Conservation (phyloP, 495 filamentous ascomycete species). For the Xylaria intraflava region DNA sequence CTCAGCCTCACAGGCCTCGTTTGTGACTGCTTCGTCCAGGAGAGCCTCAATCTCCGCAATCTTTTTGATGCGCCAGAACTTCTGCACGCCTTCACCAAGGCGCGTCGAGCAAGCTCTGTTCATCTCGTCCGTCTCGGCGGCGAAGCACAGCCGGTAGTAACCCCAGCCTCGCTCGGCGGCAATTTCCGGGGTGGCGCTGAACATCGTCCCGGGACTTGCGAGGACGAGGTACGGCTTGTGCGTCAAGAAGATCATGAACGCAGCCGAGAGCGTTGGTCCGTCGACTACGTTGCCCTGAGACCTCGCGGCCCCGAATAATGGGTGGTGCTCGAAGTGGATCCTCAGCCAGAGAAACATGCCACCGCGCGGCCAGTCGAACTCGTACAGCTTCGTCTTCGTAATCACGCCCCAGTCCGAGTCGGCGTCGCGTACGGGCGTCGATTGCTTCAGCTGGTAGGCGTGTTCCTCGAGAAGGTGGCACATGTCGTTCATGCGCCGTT, state of each 20-base stretch:
- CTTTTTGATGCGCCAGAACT: slow-evolving; percentile 69
- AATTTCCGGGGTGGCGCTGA: slow-evolving; percentile 56
- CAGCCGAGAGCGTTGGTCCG: slow-evolving; percentile 43
- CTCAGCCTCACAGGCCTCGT: slow-evolving; percentile 7
- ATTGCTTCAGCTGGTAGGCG: slow-evolving; percentile 50
- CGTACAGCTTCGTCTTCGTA: slow-evolving; percentile 60
- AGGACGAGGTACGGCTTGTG: slow-evolving; percentile 60
- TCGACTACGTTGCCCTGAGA: slow-evolving; percentile 23
- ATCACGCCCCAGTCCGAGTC: slow-evolving; percentile 61
- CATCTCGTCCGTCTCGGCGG: slow-evolving; percentile 66
- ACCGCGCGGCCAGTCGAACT: slow-evolving; percentile 72
- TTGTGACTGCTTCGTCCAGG: slow-evolving; percentile 18
- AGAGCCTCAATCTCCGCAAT: slow-evolving; percentile 55
- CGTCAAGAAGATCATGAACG: slow-evolving; percentile 69
- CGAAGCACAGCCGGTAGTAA: slow-evolving; percentile 78
- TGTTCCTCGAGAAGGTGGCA: slow-evolving; percentile 60
- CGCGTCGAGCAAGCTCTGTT: slow-evolving; percentile 51
- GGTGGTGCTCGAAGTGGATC: slow-evolving; percentile 62
- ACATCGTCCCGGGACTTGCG: slow-evolving; percentile 61
- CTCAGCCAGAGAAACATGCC: slow-evolving; percentile 92
- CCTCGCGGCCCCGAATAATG: slow-evolving; percentile 48
- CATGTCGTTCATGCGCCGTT: slow-evolving; percentile 74
- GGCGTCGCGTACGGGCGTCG: slow-evolving; percentile 26
- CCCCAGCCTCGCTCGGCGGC: slow-evolving; percentile 48
- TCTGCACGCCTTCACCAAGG: slow-evolving; percentile 59